phyloP scores from a whole-genome alignment of 2,329 filamentous ascomycete genomes.

The Pseudocercospora crystallina region DNA sequence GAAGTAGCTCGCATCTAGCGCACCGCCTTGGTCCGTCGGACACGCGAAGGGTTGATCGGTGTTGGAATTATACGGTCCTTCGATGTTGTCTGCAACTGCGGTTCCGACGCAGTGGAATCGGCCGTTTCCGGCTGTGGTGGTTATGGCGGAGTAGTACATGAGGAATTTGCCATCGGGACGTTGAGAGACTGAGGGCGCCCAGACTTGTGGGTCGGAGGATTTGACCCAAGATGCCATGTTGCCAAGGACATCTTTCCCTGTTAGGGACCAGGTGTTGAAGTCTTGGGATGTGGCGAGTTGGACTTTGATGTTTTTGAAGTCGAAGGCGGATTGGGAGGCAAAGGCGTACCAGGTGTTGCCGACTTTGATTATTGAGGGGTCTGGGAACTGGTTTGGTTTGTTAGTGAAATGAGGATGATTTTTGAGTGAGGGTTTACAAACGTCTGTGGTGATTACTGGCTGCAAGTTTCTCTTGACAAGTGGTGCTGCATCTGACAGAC shows the following conservation, averaged over 20 bases:
- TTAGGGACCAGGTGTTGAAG: conserved; percentile 33
- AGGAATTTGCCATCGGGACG: conserved; percentile 28
- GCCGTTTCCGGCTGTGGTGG: conserved; percentile 24
- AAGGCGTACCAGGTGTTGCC: conserved; percentile 39
- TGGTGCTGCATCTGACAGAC: conserved; percentile 10
- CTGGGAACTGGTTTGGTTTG: conserved; percentile 33
- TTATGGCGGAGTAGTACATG: conserved; percentile 33
- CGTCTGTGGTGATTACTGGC: conserved; percentile 21
- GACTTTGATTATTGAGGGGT: conserved; percentile 36
- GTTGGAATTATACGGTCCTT: conserved; percentile 28
- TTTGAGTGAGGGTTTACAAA: neutral
- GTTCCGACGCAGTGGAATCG: conserved; percentile 31
- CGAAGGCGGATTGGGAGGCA: conserved; percentile 31
- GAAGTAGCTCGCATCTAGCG: conserved; percentile 32
- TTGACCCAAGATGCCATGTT: conserved; percentile 32
- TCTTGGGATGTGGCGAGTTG: conserved; percentile 37
- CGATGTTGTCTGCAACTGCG: conserved; percentile 22
- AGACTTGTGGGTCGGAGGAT: conserved; percentile 28
- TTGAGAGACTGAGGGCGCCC: conserved; percentile 37
- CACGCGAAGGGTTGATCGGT: conserved; percentile 27
- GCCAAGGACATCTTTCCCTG: conserved; percentile 33
- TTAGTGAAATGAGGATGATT: no score
- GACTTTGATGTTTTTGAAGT: conserved; percentile 29
- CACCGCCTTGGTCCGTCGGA: conserved; percentile 29
- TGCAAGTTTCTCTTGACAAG: conserved; percentile 9